phyloP scores from a whole-genome alignment of 805 yeast genomes.

The Yarrowia bubula region DNA sequence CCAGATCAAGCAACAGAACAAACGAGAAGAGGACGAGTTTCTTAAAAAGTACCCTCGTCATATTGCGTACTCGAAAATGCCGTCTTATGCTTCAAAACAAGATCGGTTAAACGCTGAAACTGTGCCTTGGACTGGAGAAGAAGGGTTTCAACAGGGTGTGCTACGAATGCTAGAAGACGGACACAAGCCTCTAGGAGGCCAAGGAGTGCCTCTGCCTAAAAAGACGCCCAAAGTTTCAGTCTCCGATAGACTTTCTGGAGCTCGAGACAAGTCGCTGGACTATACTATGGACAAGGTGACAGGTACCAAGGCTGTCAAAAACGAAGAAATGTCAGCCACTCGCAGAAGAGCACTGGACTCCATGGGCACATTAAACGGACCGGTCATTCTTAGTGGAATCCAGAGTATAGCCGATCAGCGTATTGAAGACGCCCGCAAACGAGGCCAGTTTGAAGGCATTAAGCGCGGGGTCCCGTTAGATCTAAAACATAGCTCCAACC shows the following conservation, averaged over 20 bases:
- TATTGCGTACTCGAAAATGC: constrained; percentile 46
- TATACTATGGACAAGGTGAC: constrained; percentile 51
- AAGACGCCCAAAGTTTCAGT: not conserved
- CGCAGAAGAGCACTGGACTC: constrained; percentile 64
- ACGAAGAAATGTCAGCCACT: constrained; percentile 49
- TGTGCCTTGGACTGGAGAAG: constrained; percentile 61
- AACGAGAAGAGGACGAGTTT: constrained; percentile 41
- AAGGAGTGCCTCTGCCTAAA: not conserved
- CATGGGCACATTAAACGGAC: constrained; percentile 41
- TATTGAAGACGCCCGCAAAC: constrained; percentile 68
- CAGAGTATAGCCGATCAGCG: constrained; percentile 69
- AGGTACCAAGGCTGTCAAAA: constrained; percentile 36
- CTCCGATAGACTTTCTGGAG: constrained; percentile 41
- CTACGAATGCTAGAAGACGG: constrained; percentile 57
- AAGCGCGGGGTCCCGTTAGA: constrained; percentile 61
- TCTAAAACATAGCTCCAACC: constrained; percentile 46
- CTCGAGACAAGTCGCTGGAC: constrained; percentile 65
- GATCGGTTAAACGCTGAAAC: constrained; percentile 50
- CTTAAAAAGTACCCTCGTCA: constrained; percentile 44
- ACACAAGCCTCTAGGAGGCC: constrained; percentile 42
- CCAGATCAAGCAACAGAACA: not conserved
- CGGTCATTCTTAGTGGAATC: constrained; percentile 43
- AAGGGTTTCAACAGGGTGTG: constrained; percentile 47
- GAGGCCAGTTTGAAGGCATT: constrained; percentile 65
- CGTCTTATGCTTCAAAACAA: constrained; percentile 47